phyloP scores from a whole-genome alignment of 129 eudicot genomes.

The Tagetes erecta region DNA sequence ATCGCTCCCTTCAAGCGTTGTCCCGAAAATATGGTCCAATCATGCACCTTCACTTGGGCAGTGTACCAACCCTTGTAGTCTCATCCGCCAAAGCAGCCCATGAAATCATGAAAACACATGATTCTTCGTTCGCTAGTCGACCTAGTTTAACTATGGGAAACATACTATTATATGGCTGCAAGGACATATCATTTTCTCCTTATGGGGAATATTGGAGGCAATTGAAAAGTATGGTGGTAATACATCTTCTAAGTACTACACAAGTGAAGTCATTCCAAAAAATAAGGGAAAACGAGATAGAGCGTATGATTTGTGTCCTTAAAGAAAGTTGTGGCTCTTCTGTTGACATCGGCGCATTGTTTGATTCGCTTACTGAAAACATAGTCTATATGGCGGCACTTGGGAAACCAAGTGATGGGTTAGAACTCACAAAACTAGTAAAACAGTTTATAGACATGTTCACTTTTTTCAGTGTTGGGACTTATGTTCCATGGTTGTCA shows the following conservation, averaged over 20 bases:
- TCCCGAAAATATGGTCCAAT: conserved; percentile 11
- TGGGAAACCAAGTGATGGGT: conserved; percentile 17
- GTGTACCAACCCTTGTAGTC: conserved; percentile 8
- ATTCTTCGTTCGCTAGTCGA: background rate
- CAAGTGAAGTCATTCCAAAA: conserved; percentile 15
- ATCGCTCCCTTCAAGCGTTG: conserved; percentile 14
- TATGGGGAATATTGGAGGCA: conserved; percentile 8
- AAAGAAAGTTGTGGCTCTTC: background rate
- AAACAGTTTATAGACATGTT: background rate
- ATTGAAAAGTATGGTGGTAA: conserved; percentile 13
- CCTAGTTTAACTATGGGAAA: background rate
- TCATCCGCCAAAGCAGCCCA: conserved; percentile 18
- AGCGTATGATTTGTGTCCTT: background rate
- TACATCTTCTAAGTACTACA: conserved; percentile 6
- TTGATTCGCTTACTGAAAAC: conserved; percentile 12
- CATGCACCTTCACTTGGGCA: conserved; percentile 14
- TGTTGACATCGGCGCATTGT: conserved; percentile 5
- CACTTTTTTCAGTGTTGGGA: conserved; percentile 2
- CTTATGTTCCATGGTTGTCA: conserved; percentile 20
- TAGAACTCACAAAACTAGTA: conserved; percentile 1
- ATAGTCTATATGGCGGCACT: background rate
- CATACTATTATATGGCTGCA: conserved; percentile 10
- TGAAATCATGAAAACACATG: conserved; percentile 20
- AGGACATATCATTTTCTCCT: conserved; percentile 18
- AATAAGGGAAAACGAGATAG: conserved; percentile 8